Conservation (phyloP, 2,329 filamentous ascomycete species). For the Penicillium fuscoglaucum region DNA sequence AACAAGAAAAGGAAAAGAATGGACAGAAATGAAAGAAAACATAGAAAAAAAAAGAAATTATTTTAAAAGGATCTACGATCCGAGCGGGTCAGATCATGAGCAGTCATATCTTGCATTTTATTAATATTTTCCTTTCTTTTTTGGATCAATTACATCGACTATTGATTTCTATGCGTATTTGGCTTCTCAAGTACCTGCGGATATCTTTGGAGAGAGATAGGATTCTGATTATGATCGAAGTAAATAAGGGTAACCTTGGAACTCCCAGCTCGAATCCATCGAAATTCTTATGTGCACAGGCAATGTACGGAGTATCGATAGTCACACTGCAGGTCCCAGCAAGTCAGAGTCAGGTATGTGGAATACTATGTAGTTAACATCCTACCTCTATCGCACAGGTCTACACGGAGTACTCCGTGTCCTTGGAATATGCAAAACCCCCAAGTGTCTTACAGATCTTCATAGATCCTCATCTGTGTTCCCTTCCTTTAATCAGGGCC, state of each 20-base stretch:
- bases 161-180: slow-evolving; percentile 11
- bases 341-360: neutral
- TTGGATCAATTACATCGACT: slow-evolving; percentile 3
- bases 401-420: neutral
- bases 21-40: neutral
- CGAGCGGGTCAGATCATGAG: slow-evolving; percentile 16
- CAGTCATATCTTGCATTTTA: slow-evolving; percentile 17
- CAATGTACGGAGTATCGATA: neutral
- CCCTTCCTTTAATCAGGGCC: neutral
- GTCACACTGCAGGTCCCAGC: slow-evolving; percentile 10
- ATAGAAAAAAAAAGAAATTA: neutral
- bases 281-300: neutral
- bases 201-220: neutral
- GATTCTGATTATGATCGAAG: neutral
- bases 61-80: slow-evolving; percentile 14
- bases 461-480: neutral
- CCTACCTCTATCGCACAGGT: neutral
- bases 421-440: neutral
- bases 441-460: neutral
- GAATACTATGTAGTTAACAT: neutral
- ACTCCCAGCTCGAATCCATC: neutral
- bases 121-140: slow-evolving; percentile 4
- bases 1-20: neutral
- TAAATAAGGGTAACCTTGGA: neutral
- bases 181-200: slow-evolving; percentile 22